Base-by-base conservation (phyloP, 352 stramenopile genomes). In the Phytophthora cajani region DNA sequence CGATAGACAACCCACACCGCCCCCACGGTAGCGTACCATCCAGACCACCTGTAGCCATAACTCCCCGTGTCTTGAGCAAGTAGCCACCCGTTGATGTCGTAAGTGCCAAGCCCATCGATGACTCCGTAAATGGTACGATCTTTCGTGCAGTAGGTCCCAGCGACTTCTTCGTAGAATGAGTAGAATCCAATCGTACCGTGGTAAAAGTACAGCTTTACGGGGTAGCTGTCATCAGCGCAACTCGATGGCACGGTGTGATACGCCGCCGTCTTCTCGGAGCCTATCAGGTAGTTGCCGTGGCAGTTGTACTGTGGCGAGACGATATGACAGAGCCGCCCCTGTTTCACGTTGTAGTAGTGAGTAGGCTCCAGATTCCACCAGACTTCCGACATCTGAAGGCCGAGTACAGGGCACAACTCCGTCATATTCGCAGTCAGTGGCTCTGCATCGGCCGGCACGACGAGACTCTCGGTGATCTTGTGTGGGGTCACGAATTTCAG, bases 21-120 rank as follows among this genome's bases (percentile, higher is more conserved):
- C 9, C 59, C 71, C 17, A 51, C 17, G 23, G 16, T 32, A 32
- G 50, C 42, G 38, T 65, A 74, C 65, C 70, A 74, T 16, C 44
- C 44, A 1, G 44, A 50, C 44, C 44, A 50, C 44, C 44, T 50
- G 9, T 50, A 50, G 44, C 44, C 44, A n/a, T 50, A 50, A n/a
- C 9, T 50, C 12, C 44, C 44, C 10, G 44, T 12, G 2, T 50
- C 44, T 23, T 50, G n/a, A 11, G 44, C 16, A 8, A 50, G 44
- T 23, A 50, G 10, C 44, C 44, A 50, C 5, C 44, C 44, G 17
- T 50, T 50, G n/a, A 50, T 50, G 17, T 50, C 44, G n/a, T 23
- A 25, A 10, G 44, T 50, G 7, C 44, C 44, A 5, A 50, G 44
- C 12, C 1, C 44, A 2, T 50, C 44, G 11, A 50, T 50, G 8